phyloP scores from a whole-genome alignment of 371 early-diverging fungal genomes.

The Basidiobolus meristosporus region DNA sequence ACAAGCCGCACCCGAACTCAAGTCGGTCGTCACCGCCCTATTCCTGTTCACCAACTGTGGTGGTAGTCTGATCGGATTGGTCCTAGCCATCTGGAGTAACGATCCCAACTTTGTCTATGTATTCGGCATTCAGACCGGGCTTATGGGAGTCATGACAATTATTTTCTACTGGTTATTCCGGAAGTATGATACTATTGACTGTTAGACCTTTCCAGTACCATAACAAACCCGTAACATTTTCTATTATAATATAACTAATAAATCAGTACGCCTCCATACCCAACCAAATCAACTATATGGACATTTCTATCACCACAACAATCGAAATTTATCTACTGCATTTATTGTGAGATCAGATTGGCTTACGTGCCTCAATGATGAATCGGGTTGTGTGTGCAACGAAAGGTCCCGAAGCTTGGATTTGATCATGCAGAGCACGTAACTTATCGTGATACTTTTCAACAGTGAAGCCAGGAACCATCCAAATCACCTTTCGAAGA shows the following conservation, averaged over 20 bases:
- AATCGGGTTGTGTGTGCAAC: slow-evolving; percentile 2
- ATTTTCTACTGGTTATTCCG: slow-evolving; percentile 13
- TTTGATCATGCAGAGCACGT: slow-evolving; percentile 5
- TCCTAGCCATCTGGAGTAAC: slow-evolving; percentile 36
- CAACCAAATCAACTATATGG: no score
- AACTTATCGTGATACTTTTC: slow-evolving; percentile 9
- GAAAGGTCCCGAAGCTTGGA: slow-evolving; percentile 6
- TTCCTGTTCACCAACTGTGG: slow-evolving; percentile 49
- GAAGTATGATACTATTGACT: slow-evolving; percentile 5
- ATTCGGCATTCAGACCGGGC: slow-evolving; percentile 30
- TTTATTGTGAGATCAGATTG: no score
- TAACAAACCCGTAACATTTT: no score
- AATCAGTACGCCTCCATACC: no score
- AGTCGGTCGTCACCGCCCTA: slow-evolving; percentile 51
- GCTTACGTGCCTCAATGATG: slow-evolving; percentile 2
- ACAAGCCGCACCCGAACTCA: slow-evolving; percentile 48
- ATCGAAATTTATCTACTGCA: no score
- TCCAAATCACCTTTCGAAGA: slow-evolving; percentile 8
- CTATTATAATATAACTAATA: no score
- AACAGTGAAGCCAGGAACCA: slow-evolving; percentile 7
- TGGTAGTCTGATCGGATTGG: slow-evolving; percentile 39
- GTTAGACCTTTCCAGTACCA: no score
- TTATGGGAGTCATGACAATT: slow-evolving; percentile 15
- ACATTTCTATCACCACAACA: no score
- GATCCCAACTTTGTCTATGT: slow-evolving; percentile 46